Evolutionary conservation across 164 flowering plant genomes (phyloP), one percentile per base, ranked within the genome.

Genomic region (Umbellularia californica): DNA sequence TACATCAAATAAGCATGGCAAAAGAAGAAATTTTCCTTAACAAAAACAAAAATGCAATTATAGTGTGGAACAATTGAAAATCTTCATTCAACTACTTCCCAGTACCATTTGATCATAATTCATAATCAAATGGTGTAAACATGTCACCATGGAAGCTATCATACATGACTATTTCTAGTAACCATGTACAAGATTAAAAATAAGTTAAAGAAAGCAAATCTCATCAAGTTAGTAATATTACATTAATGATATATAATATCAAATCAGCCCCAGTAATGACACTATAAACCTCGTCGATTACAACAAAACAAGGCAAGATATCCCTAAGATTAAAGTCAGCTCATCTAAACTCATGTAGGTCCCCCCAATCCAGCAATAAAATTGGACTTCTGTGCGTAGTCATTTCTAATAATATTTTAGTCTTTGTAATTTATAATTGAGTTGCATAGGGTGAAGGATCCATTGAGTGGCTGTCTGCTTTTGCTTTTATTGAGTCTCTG

Each of bases 281-380:
- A 24, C 20, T 80, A 87, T 74, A 84, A 88, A n/a, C 84, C 94
- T 72, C 83, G 67, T 92, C 90, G 81, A 95, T 88, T 15, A 92
- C 97, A 81, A 92, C 98, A 87, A 95, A 92, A 76, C 98, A 95
- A 52, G 97, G 95, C 85, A 95, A 78, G 67, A 95, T 91, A 69
- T 95, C 94, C 82, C 77, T 89, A 0, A 90, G 89, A 81, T 89
- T 90, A 67, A 85, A 90, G 78, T 92, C 98, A 79, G 80, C 83
- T 95, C 97, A 73, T 95, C 99, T 83, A 92, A 82, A 85, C 85
- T 90, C 0, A 95, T 84, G 74, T 87, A 89, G 2, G 82, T 78
- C 52, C 88, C 97, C 3, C 70, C 72, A 0, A 80, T 87, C 92
- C 93, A 12, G 87, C 86, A 65, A 92, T 85, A 3, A 97, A 93